phyloP scores from a whole-genome alignment of 164 flowering plant genomes.

The Chloranthus sessilifolius region DNA sequence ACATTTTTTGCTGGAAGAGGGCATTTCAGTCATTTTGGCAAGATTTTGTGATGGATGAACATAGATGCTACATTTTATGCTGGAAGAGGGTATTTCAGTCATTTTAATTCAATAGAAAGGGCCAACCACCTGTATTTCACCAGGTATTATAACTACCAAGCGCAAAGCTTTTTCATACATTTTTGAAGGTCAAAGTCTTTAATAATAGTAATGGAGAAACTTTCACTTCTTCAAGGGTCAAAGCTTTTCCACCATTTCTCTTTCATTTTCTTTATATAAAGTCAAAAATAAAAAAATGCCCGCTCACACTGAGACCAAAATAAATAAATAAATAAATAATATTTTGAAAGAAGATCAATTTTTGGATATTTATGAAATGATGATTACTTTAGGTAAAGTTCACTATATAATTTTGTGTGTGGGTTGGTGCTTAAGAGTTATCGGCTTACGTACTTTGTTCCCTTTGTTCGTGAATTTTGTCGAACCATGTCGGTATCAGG shows the following conservation, averaged over 20 bases:
- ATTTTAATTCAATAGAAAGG: slow-evolving; percentile 1
- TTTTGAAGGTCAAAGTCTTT: slow-evolving; percentile 9
- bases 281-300: slow-evolving; percentile 8
- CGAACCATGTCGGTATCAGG: too few relatives aligned
- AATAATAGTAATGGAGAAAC: slow-evolving; percentile 1
- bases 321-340: too few relatives aligned
- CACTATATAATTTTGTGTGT: too few relatives aligned
- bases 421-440: too few relatives aligned
- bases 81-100: background rate
- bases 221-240: slow-evolving; percentile 7
- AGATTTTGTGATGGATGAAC: background rate
- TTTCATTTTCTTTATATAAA: slow-evolving; percentile 12
- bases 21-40: background rate
- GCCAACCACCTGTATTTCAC: slow-evolving; percentile 6
- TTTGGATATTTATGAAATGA: too few relatives aligned
- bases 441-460: too few relatives aligned
- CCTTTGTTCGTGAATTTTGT: too few relatives aligned
- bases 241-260: slow-evolving; percentile 6
- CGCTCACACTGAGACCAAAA: too few relatives aligned
- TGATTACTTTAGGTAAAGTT: too few relatives aligned
- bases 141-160: background rate
- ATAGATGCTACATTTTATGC: background rate
- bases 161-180: background rate
- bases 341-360: too few relatives aligned
- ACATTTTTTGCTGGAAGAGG: background rate